Base-by-base conservation (phyloP, 495 filamentous ascomycete genomes). In the Elasticomyces elasticus region DNA sequence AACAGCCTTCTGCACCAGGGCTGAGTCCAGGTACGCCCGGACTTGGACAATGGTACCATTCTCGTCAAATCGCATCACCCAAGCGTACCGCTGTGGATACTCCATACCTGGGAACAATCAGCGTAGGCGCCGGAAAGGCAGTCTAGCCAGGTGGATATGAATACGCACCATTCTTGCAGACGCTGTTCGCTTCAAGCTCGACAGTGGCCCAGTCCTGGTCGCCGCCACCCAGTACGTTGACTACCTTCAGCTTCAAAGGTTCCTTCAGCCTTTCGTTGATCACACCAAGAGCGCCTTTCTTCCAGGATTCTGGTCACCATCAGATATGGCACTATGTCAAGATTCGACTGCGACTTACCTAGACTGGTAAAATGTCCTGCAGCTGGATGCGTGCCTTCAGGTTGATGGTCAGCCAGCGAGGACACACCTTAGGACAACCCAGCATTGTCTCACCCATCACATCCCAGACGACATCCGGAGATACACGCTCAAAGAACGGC, bases 391-490 rank as follows among this genome's bases (percentile, higher is more conserved):
- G 59, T 62, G 40, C 59, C 45, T 49, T 24, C 20, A 43, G 5
- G 5, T 17, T 7, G 30, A 33, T 6, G 10, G 20, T n/a, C 20
- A 43, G 20, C 20, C 10, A 17, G 40, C 7, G 12, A 43, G 12
- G 40, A 22, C 40, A n/a, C 20, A 23, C 17, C 17, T 26, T 4
- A 19, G 24, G 19, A 23, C 20, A 23, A 45, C 3, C 13, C 25
- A 27, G 7, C 15, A 30, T 5, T 2, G 45, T 17, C 45, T 15
- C n/a, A 49, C 48, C 59, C 59, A 62, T 51, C 13, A 62, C 59
- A 37, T 62, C 59, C 59, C 59, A 61, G 19, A 58, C 55, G 17
- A 62, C 59, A 27, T 62, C 33, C 0, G 55, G 55, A 5, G 55
- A 58, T 1, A 62, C 59, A 13, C 51, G 59, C 15, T 62, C 43